Evolutionary conservation across 208 protist genomes (phyloP), one percentile per base, ranked within the genome.

Genomic region (Crithidia acanthocephali): DNA sequence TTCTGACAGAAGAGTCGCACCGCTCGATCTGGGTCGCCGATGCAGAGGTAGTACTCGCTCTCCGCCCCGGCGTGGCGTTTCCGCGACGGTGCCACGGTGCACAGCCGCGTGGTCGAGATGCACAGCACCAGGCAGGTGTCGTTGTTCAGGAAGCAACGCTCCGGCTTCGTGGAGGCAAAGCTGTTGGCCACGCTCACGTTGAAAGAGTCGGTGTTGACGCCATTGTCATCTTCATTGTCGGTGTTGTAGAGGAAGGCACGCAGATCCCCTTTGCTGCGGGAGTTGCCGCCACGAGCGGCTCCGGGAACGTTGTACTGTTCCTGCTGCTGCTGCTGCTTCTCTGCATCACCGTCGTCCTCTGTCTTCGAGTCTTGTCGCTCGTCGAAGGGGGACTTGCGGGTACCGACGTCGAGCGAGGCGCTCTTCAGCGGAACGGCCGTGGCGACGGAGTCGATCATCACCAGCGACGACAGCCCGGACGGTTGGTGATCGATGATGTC

Each of bases 1-100:
- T 56, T 55, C 55, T 90, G 85, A 52, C 76, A 90, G 18, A 71
- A 87, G 13, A 90, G 33, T 18, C 81, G 74, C 47, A 90, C 72
- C 25, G 75, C 75, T 45, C 76, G 61, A 42, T 56, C 55, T 2
- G 72, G 65, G 47, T 82, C 70, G 20, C 83, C 83, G 28, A 87
- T 71, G 33, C 68, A 71, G 27, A 87, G 44, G 50, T 66, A 67
- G 57, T 78, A 82, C 73, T 87, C 83, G 8, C 45, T 55, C 25
- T 56, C 69, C 0, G 28, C 3, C 1, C 72, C 65, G 1, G 16
- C 42, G 65, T 70, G 51, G 25, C 63, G 72, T 51, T 57, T 62
- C 18, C 51, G 56, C 11, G 22, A 42, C 13, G 66, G 63, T 1
- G 58, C 10, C 0, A 73, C 52, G 11, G 79, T 78, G 45, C 48